Conservation (phyloP, 257 asterid species). For the Solanum virginianum region DNA sequence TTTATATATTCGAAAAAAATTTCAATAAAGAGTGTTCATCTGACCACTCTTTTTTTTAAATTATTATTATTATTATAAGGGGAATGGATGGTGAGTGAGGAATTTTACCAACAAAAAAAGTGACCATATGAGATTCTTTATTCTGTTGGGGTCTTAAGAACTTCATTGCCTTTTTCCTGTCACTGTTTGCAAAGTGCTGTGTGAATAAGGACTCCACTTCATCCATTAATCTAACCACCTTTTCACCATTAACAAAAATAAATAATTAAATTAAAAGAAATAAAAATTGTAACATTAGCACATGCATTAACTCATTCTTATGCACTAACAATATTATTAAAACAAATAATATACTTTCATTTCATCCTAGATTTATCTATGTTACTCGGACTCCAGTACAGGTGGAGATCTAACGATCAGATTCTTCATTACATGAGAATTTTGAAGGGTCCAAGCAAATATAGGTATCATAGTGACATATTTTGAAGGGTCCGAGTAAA, state of each 20-base stretch:
- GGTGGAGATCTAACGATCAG: rapidly evolving
- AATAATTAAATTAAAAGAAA: too few relatives aligned
- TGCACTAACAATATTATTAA: neutral
- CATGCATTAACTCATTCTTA: neutral
- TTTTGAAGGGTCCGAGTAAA: neutral
- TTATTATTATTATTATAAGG: neutral
- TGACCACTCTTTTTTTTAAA: too few relatives aligned
- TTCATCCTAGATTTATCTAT: neutral
- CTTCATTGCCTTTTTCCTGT: constrained; percentile 91
- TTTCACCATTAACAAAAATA: constrained; percentile 1
- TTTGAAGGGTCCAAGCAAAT: too few relatives aligned
- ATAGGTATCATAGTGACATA: neutral
- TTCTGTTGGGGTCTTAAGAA: constrained; percentile 73
- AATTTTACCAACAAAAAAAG: constrained; percentile 78
- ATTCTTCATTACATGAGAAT: neutral
- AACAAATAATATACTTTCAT: neutral
- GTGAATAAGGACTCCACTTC: constrained; percentile 97
- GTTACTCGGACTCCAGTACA: neutral
- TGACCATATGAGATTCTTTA: constrained; percentile 80
- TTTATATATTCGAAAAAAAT: too few relatives aligned
- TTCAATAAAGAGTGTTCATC: too few relatives aligned
- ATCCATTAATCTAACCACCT: constrained; percentile 93
- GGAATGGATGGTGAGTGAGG: neutral
- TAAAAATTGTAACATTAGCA: neutral
- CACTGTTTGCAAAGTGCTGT: constrained; percentile 79